Conservation (phyloP, 441 rosid genomes). For the Pelargonium cotyledonis region DNA sequence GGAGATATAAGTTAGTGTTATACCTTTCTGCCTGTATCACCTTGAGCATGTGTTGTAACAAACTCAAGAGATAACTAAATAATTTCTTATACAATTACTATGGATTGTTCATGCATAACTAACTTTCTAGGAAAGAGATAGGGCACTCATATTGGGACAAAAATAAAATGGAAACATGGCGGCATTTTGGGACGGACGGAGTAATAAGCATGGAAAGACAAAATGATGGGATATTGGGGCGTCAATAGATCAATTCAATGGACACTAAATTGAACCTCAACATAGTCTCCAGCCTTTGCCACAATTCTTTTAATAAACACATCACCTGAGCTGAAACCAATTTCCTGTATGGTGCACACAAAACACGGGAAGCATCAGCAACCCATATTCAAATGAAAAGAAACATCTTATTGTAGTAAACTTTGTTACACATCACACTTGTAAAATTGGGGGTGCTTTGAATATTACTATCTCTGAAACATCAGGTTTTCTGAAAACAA, state of each 20-base stretch:
- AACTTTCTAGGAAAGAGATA: neutral
- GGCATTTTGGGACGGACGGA: neutral
- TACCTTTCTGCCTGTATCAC: too few species aligned
- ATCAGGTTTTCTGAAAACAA: conserved; percentile 56
- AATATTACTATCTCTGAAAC: conserved; percentile 64
- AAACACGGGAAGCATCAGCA: conserved; percentile 16
- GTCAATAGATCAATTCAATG: neutral
- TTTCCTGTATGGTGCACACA: conserved; percentile 35
- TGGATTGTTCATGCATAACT: too few species aligned
- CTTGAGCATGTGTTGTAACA: too few species aligned
- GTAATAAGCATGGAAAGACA: conserved; percentile 5
- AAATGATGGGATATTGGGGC: neutral
- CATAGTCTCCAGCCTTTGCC: conserved; percentile 60
- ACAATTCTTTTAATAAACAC: conserved; percentile 66
- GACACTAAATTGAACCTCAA: conserved; percentile 40
- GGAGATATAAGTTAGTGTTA: too few species aligned
- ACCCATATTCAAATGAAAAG: conserved; percentile 2
- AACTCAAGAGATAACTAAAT: too few species aligned
- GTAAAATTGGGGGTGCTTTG: conserved; percentile 56
- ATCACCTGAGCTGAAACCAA: conserved; percentile 40
- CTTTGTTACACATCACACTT: conserved; percentile 29
- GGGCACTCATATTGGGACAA: neutral
- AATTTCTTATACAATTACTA: too few species aligned
- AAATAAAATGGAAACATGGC: neutral
- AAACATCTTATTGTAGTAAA: neutral